Conservation (phyloP, 208 protist species). For the Histomonas meleagridis region DNA sequence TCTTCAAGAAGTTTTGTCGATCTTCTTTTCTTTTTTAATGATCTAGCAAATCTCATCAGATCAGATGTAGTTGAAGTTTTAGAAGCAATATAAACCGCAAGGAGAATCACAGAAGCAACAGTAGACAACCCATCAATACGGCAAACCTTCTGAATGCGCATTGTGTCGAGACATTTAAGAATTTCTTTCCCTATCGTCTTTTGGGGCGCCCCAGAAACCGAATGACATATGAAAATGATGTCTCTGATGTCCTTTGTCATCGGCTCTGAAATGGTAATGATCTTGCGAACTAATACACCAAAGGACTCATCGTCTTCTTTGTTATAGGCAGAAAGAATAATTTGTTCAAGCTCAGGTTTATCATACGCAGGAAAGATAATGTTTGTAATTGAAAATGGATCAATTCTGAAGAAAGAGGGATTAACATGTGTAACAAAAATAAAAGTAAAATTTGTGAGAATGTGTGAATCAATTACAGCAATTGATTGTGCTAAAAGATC, state of each 20-base stretch:
- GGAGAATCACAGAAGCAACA: background rate
- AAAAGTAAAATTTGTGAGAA: background rate
- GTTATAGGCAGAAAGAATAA: background rate
- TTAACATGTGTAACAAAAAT: background rate
- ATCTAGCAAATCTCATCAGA: background rate
- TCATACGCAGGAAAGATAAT: background rate
- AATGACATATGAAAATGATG: slow-evolving; percentile 9
- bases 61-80: background rate
- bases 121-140: background rate
- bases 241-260: background rate
- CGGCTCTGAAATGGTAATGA: background rate
- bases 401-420: background rate
- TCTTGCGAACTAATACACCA: background rate
- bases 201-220: no score
- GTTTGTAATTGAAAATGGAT: background rate
- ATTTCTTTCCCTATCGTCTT: background rate
- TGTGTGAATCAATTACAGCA: background rate
- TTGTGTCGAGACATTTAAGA: background rate
- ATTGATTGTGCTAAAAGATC: background rate
- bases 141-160: background rate
- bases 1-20: background rate
- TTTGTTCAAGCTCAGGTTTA: background rate
- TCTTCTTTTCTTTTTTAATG: background rate
- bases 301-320: background rate
- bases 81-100: background rate